Evolutionary conservation across 495 filamentous ascomycete species (phyloP), one percentile per base, ranked within the genome.

Genomic region (Aspergillus affinis): DNA sequence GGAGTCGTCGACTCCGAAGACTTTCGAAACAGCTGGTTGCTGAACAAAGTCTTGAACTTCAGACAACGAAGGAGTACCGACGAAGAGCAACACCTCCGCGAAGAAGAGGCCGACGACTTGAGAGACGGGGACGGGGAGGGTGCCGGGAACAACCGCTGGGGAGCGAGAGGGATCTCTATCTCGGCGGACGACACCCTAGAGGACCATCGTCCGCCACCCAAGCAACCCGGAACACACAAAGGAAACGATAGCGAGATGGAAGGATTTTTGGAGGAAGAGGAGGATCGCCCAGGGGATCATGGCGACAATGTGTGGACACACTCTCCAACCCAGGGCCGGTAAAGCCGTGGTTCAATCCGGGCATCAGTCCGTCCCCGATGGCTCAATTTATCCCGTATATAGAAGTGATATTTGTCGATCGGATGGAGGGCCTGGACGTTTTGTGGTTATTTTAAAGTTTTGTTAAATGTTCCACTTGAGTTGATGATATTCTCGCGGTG

Each of bases 1-100:
- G 92, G 91, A 4, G 82, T 98, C 18, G 90, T 98, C n/a, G 94
- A 98, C 68, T 87, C 86, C 6, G 93, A 97, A 48, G 94, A 98
- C 70, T 81, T 93, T 55, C 79, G 86, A 36, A 85, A 88, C 50
- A 90, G 92, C 56, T 97, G 92, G 82, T 76, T 98, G 18, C 72
- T 79, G 50, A 83, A 72, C 58, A 78, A 75, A 54, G 75, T 79
- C 44, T 66, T 77, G 59, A 81, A 72, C 61, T 76, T 67, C 64
- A 71, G 71, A 49, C 68, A 61, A 30, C 65, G 66, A 17, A 68
- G 70, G 17, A 66, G 58, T 17, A 65, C 68, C 13, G 70, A 69
- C 32, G 75, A 77, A 59, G 73, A 75, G 58, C 75, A 78, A 61
- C 63, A 63, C 46, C 65, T 81, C n/a, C 69, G 72, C 45, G 74